Conservation (phyloP, 371 early-diverging fungal genomes). For the Fennellomyces sp. region DNA sequence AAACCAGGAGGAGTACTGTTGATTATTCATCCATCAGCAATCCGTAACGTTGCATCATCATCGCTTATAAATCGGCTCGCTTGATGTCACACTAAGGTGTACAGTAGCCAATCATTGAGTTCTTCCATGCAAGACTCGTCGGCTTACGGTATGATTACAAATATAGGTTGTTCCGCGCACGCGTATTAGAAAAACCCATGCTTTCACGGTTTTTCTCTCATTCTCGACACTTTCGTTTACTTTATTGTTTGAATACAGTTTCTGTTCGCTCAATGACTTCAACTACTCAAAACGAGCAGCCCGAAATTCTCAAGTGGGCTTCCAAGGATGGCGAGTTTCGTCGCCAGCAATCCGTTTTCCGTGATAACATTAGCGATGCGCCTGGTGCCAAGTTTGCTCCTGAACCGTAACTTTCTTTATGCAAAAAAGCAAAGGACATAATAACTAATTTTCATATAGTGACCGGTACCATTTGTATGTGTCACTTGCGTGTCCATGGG, state of each 20-base stretch:
- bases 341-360: conserved; percentile 86
- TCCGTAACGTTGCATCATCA: too few relatives aligned
- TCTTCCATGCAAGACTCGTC: too few relatives aligned
- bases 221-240: conserved; percentile 3
- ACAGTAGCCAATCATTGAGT: too few relatives aligned
- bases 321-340: conserved; percentile 83
- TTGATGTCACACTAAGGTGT: too few relatives aligned
- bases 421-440: too few relatives aligned
- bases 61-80: too few relatives aligned
- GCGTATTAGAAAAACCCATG: not conserved
- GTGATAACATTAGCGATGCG: conserved; percentile 63
- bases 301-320: conserved; percentile 73
- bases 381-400: conserved; percentile 72
- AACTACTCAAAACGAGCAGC: conserved; percentile 10
- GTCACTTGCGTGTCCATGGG: conserved; percentile 88
- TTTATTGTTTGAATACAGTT: not conserved
- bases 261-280: conserved; percentile 11
- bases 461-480: conserved; percentile 81
- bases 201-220: not conserved
- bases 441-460: conserved; percentile 40
- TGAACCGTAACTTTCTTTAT: conserved; percentile 59
- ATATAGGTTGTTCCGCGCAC: too few relatives aligned
- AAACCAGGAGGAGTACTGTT: too few relatives aligned
- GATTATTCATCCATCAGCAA: too few relatives aligned
- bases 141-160: too few relatives aligned